Evolutionary conservation across 2,329 filamentous ascomycete genomes (phyloP).

Genomic region (Curvularia verruculosa): DNA sequence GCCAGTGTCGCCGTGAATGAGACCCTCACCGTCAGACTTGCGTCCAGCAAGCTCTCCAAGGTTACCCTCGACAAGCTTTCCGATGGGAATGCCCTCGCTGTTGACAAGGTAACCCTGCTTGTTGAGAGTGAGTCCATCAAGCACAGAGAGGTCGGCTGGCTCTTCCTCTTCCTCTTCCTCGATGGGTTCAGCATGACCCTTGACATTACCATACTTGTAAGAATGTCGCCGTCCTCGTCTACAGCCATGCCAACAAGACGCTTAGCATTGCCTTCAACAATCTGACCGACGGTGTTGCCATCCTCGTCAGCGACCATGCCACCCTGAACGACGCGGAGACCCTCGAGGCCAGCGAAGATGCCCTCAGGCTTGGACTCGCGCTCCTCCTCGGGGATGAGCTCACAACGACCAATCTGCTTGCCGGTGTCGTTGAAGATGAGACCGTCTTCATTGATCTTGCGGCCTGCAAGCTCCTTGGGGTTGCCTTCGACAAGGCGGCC

Average conservation of each 20-base stretch:
- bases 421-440: slow-evolving; percentile 76
- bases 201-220: slow-evolving; percentile 66
- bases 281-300: slow-evolving; percentile 58
- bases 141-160: slow-evolving; percentile 57
- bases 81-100: slow-evolving; percentile 60
- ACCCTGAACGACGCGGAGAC: slow-evolving; percentile 55
- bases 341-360: slow-evolving; percentile 58
- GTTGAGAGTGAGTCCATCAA: slow-evolving; percentile 62
- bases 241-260: slow-evolving; percentile 64
- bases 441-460: slow-evolving; percentile 73
- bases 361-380: slow-evolving; percentile 58
- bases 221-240: slow-evolving; percentile 67
- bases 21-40: slow-evolving; percentile 61
- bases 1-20: slow-evolving; percentile 62
- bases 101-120: slow-evolving; percentile 65
- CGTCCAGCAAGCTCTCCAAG: slow-evolving; percentile 62
- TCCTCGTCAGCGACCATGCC: slow-evolving; percentile 59
- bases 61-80: slow-evolving; percentile 62
- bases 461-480: slow-evolving; percentile 66
- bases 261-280: slow-evolving; percentile 65
- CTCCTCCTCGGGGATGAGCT: slow-evolving; percentile 71
- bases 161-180: slow-evolving; percentile 51
- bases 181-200: slow-evolving; percentile 64
- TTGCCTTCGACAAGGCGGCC: slow-evolving; percentile 73
- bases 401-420: slow-evolving; percentile 70